Base-by-base conservation (phyloP, 495 filamentous ascomycete genomes). In the Trichoderma virens region DNA sequence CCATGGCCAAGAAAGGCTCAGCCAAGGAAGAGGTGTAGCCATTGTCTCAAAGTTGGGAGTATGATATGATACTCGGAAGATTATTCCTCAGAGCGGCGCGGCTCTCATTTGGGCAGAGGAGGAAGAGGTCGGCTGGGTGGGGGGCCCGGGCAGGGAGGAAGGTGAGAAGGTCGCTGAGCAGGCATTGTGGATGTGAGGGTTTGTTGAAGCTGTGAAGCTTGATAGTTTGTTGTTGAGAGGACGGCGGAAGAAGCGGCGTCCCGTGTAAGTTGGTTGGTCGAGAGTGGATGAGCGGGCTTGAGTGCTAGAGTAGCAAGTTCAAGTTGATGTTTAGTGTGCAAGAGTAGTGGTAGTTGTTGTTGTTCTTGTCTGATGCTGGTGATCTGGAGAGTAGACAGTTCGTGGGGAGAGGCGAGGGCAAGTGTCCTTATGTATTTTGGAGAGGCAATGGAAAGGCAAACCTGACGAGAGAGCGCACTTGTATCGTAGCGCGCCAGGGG, bases 111-210 rank as follows among this genome's bases (percentile, higher is more conserved):
- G 70, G 90, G 90, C 41, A 91, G 83, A 72, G 89, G 89, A 72
- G 90, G 90, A 23, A 93, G 87, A 78, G 90, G 90, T 65, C 90
- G 84, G 78, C 86, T 90, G 41, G 90, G 90, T 71, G 90, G 90
- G 67, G 90, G 90, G 70, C 90, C 90, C 4, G 90, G 90, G 84
- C 89, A 92, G 68, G 90, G 90, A 81, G 90, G 90, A 67, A 92
- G 86, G 67, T 85, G 82, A 70, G 85, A 85, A 62, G 87, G 83
- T 70, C 85, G 85, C 77, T 89, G 82, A 23, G 78, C 68, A 62
- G 73, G 69, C 86, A 88, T 87, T 68, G 56, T 69, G 56, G 65
- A 60, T 32, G 35, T 60, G 59, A 7, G 28, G 18, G 61, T 63
- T n/a, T 47, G 32, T 61, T 32, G 61, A 64, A 41, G 31, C 59